These are phyloP conservation scores for Pestalotiopsis sp. DNA, from an alignment of 2,329 filamentous ascomycete species.

Conservation along the genomic window DNA sequence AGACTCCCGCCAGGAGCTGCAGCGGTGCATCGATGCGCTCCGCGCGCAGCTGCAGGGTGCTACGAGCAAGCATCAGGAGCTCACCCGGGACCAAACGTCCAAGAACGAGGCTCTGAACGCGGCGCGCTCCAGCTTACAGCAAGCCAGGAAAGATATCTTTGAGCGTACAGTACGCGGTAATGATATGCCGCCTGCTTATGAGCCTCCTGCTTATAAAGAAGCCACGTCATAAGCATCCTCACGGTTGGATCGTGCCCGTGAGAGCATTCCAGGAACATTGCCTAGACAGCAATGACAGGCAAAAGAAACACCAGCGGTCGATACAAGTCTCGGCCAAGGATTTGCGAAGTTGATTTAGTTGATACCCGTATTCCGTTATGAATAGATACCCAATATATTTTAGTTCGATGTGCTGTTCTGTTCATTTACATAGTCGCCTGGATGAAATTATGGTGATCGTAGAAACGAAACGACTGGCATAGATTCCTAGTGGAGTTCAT, in stretches of 20 bases:
- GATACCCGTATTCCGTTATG: neutral
- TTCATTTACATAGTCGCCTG: too few relatives aligned
- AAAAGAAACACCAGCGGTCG: neutral
- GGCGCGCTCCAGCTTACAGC: constrained; percentile 44
- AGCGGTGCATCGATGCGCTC: constrained; percentile 35
- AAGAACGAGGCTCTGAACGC: constrained; percentile 34
- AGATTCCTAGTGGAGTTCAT: too few relatives aligned
- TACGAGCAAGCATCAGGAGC: constrained; percentile 23
- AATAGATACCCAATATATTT: too few relatives aligned
- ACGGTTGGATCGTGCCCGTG: neutral
- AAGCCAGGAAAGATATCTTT: constrained; percentile 46
- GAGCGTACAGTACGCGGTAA: constrained; percentile 18
- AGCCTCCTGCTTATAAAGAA: neutral
- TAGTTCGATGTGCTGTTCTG: too few relatives aligned
- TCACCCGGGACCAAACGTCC: constrained; percentile 32
- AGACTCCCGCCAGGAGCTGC: constrained; percentile 38
- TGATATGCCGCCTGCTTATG: neutral
- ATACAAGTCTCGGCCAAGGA: too few relatives aligned
- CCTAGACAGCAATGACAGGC: neutral
- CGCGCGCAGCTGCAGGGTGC: constrained; percentile 28
- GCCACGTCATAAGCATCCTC: neutral
- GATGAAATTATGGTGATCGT: too few relatives aligned
- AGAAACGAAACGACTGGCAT: too few relatives aligned
- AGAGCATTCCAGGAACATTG: neutral
- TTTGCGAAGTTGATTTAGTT: neutral